These are phyloP conservation scores for Toxoplasma gondii DNA, from an alignment of 169 alveolate genomes.

Conservation along the genomic window DNA sequence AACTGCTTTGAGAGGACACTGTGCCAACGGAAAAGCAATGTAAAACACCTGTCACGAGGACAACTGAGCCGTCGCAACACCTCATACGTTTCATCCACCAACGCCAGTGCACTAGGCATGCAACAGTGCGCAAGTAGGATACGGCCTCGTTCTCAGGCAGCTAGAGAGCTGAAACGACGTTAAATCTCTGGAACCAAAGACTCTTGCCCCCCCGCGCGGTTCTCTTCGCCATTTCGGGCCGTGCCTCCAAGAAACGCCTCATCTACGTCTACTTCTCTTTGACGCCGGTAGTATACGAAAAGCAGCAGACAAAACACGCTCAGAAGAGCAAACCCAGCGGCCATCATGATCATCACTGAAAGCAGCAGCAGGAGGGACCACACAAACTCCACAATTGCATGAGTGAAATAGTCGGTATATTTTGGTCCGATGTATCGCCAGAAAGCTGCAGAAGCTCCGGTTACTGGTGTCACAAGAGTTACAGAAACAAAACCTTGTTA, in stretches of 20 bases:
- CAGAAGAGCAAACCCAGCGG: conserved; percentile 9
- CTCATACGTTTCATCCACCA: no score
- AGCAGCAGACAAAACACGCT: conserved; percentile 35
- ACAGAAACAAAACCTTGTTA: no score
- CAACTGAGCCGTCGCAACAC: no score
- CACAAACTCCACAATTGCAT: background rate
- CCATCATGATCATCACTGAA: conserved; percentile 32
- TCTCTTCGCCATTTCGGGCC: background rate
- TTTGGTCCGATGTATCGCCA: background rate
- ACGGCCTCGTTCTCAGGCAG: no score
- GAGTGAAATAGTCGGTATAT: background rate
- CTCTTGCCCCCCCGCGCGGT: background rate
- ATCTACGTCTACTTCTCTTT: conserved; percentile 11
- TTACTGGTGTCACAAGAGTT: background rate
- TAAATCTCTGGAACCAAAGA: background rate
- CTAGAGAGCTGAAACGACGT: background rate
- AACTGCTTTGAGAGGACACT: no score
- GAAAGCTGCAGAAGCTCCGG: background rate
- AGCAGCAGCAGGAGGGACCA: background rate
- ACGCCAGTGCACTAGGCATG: no score
- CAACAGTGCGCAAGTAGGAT: no score
- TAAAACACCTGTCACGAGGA: no score
- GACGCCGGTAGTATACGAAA: conserved; percentile 33
- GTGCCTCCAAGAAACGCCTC: conserved; percentile 19
- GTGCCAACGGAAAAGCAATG: no score